Percentiles rank a stretch among this genome's conserved stretches.
Conservation (phyloP, 495 filamentous ascomycete genomes). For the Hamigera avellanea region DNA sequence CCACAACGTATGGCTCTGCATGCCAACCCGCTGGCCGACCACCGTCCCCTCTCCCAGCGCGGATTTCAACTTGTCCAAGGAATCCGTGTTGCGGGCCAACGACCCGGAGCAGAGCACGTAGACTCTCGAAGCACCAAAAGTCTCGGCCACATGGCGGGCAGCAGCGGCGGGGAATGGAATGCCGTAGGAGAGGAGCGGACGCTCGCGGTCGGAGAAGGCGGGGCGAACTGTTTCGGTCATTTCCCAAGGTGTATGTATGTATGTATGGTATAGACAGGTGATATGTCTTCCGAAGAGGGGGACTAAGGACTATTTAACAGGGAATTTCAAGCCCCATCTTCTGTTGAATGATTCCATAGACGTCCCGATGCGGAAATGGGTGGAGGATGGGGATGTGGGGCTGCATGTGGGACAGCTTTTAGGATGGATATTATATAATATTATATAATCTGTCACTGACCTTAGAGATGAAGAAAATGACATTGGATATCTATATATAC, state of each 20-base stretch:
- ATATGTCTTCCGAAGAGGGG: too few relatives aligned
- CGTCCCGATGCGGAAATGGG: too few relatives aligned
- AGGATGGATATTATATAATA: too few relatives aligned
- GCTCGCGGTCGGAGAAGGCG: constrained; percentile 25
- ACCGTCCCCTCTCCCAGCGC: constrained; percentile 32
- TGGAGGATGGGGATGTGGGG: too few relatives aligned
- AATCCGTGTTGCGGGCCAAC: constrained; percentile 41
- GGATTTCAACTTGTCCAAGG: constrained; percentile 28
- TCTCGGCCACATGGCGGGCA: constrained; percentile 34
- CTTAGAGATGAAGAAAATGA: too few relatives aligned
- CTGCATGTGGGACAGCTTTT: too few relatives aligned
- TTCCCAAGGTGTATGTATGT: too few relatives aligned
- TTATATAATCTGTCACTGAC: too few relatives aligned
- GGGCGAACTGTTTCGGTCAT: constrained; percentile 23
- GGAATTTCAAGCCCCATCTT: too few relatives aligned
- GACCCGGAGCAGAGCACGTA: constrained; percentile 53
- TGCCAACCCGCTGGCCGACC: constrained; percentile 42
- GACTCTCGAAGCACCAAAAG: constrained; percentile 39
- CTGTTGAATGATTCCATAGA: too few relatives aligned
- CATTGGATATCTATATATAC: constrained; percentile 1
- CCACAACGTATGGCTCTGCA: constrained; percentile 48
- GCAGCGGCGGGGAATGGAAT: constrained; percentile 39
- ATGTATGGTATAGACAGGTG: too few relatives aligned
- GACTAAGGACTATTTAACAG: too few relatives aligned
- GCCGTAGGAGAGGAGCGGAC: constrained; percentile 37